phyloP scores from a whole-genome alignment of 805 yeast species.

The Brettanomyces bruxellensis region DNA sequence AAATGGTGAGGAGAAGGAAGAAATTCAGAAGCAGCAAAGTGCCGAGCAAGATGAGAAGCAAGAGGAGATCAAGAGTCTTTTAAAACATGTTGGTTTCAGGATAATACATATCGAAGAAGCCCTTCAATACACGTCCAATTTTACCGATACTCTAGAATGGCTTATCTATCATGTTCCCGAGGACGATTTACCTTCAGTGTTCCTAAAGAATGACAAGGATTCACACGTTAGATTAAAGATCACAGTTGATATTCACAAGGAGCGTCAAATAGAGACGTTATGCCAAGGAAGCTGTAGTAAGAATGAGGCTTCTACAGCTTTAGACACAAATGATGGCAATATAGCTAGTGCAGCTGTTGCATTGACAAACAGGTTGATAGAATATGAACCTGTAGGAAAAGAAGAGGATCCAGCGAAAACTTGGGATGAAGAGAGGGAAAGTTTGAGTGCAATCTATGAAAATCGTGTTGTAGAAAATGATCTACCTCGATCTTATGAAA shows the following conservation, averaged over 20 bases:
- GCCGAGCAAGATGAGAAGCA: no score
- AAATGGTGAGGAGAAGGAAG: constrained; percentile 11
- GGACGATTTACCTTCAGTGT: constrained; percentile 74
- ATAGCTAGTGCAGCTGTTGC: constrained; percentile 43
- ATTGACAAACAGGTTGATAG: constrained; percentile 32
- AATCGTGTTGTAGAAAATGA: constrained; percentile 18
- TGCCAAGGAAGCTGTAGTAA: constrained; percentile 61
- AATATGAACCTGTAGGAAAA: neutral
- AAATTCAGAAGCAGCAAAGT: neutral
- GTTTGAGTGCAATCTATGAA: constrained; percentile 49
- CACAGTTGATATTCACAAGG: constrained; percentile 42
- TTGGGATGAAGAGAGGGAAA: constrained; percentile 74
- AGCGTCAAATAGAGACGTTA: constrained; percentile 50
- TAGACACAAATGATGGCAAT: constrained; percentile 32
- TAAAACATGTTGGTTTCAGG: constrained; percentile 55
- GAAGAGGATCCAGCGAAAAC: constrained; percentile 16
- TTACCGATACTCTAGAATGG: constrained; percentile 60
- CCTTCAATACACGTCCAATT: constrained; percentile 41
- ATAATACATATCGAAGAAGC: constrained; percentile 65
- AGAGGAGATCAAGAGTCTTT: neutral
- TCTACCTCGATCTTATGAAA: constrained; percentile 24
- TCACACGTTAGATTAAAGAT: constrained; percentile 48
- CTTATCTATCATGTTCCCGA: constrained; percentile 85
- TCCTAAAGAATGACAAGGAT: constrained; percentile 49
- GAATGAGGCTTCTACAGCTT: constrained; percentile 47